Evolutionary conservation across 2,329 filamentous ascomycete genomes (phyloP).

Genomic region (Calycina marina): DNA sequence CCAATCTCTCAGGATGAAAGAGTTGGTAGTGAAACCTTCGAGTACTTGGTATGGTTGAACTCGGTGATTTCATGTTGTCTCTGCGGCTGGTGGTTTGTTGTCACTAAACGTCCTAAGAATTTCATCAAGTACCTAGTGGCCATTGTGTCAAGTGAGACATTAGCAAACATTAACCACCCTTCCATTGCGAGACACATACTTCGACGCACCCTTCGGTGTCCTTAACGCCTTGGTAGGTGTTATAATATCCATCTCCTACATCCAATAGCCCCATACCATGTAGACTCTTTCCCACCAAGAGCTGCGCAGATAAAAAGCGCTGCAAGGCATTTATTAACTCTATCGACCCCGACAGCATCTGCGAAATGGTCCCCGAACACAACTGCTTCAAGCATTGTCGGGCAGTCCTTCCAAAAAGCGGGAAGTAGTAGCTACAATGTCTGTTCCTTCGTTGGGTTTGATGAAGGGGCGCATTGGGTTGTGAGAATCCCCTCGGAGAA

Average conservation of each 20-base stretch:
- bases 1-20: no score
- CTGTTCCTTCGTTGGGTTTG: conserved; percentile 4
- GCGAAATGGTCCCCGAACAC: conserved; percentile 1
- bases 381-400: conserved; percentile 2
- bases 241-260: background rate
- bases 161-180: background rate
- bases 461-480: conserved; percentile 2
- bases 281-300: conserved; percentile 2
- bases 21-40: no score
- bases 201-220: background rate
- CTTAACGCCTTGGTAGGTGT: background rate
- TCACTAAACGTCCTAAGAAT: no score
- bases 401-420: conserved; percentile 2
- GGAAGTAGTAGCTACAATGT: conserved; percentile 2
- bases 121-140: no score
- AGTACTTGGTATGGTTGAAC: no score
- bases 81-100: no score
- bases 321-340: conserved; percentile 2
- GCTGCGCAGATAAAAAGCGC: conserved; percentile 1
- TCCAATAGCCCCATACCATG: conserved; percentile 1
- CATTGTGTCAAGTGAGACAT: no score
- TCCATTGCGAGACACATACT: background rate
- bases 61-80: no score
- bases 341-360: conserved; percentile 1
- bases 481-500: conserved; percentile 2